Percentiles rank a stretch among this genome's conserved stretches.
Conservation (phyloP, 805 yeast species). For the Wickerhamiella cacticola region DNA sequence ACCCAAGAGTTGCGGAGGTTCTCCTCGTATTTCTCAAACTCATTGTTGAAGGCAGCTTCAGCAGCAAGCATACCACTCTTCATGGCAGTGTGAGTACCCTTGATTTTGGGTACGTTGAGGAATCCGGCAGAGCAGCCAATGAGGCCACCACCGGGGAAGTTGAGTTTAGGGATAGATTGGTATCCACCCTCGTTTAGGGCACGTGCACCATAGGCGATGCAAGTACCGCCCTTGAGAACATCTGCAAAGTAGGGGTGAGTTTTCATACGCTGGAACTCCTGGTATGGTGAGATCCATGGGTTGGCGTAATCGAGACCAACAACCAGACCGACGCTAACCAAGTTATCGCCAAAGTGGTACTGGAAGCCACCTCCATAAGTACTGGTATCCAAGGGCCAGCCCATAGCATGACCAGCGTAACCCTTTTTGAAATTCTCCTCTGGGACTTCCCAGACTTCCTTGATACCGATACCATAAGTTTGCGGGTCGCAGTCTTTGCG, state of each 20-base stretch:
- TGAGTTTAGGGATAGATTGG: slow-evolving; percentile 80
- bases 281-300: slow-evolving; percentile 91
- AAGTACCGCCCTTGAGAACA: slow-evolving; percentile 76
- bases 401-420: slow-evolving; percentile 73
- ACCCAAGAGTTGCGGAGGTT: slow-evolving; percentile 74
- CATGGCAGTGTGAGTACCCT: slow-evolving; percentile 97
- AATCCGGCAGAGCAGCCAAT: slow-evolving; percentile 97
- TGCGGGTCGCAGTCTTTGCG: slow-evolving; percentile 57
- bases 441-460: slow-evolving; percentile 93
- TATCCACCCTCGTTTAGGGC: slow-evolving; percentile 95
- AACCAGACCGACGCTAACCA: slow-evolving; percentile 88
- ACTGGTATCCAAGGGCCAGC: slow-evolving; percentile 63
- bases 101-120: slow-evolving; percentile 92
- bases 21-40: slow-evolving; percentile 48
- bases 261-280: slow-evolving; percentile 91
- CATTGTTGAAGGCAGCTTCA: slow-evolving; percentile 51
- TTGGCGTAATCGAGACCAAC: slow-evolving; percentile 88
- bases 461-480: slow-evolving; percentile 90
- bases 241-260: slow-evolving; percentile 72
- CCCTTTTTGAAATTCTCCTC: slow-evolving; percentile 75
- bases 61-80: slow-evolving; percentile 94
- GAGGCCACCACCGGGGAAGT: slow-evolving; percentile 92
- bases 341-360: slow-evolving; percentile 90
- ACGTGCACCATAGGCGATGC: slow-evolving; percentile 89
- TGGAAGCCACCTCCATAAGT: slow-evolving; percentile 95